phyloP scores from a whole-genome alignment of 768 basidiomycete species.

The Tubosaeta sp. region DNA sequence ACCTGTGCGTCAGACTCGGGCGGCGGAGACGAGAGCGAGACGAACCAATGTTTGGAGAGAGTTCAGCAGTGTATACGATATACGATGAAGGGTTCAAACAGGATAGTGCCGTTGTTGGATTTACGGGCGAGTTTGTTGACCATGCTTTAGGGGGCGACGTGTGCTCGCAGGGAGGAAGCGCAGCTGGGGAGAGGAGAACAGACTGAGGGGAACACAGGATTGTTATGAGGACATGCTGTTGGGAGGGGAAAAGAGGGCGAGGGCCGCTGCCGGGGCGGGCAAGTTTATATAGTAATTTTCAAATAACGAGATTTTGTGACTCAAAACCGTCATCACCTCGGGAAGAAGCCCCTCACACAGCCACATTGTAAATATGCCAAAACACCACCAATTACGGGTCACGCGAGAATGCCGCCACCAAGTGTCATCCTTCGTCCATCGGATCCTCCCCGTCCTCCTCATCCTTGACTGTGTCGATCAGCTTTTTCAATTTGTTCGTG shows the following conservation, averaged over 20 bases:
- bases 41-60: constrained; percentile 16
- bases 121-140: constrained; percentile 79
- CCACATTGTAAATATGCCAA: constrained; percentile 23
- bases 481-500: constrained; percentile 73
- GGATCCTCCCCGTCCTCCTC: constrained; percentile 52
- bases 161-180: constrained; percentile 22
- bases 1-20: constrained; percentile 4
- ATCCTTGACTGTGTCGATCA: constrained; percentile 68
- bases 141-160: constrained; percentile 49
- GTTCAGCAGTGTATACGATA: constrained; percentile 74
- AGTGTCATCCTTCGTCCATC: constrained; percentile 67
- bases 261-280: constrained; percentile 21
- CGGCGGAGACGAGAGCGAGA: not conserved
- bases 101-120: constrained; percentile 81
- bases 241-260: constrained; percentile 22
- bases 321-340: constrained; percentile 27
- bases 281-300: constrained; percentile 44
- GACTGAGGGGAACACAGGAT: constrained; percentile 6
- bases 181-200: constrained; percentile 15
- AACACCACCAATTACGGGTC: constrained; percentile 19
- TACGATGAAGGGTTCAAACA: constrained; percentile 85
- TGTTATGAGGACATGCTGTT: constrained; percentile 38
- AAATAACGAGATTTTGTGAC: constrained; percentile 32
- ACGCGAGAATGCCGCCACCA: constrained; percentile 24
- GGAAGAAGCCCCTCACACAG: constrained; percentile 29